Evolutionary conservation across 345 rosid genomes (phyloP).

Genomic region (Moricandia moricandioides): DNA sequence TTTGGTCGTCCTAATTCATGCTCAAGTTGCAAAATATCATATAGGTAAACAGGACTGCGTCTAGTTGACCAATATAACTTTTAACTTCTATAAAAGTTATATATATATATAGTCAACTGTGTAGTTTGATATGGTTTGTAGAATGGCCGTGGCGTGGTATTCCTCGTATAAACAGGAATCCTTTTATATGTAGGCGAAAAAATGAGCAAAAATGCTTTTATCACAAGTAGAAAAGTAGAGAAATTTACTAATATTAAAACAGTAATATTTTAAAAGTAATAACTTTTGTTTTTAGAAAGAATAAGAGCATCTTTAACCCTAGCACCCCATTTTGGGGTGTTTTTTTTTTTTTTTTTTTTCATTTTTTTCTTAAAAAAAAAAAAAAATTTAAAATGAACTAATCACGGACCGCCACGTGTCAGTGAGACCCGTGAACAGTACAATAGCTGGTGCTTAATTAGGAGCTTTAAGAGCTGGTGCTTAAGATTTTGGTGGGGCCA

Average conservation of each 20-base stretch:
- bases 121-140: not conserved
- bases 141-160: not conserved
- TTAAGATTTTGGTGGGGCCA: no score
- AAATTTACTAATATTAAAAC: not conserved
- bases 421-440: no score
- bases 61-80: constrained; percentile 13
- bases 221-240: constrained; percentile 1
- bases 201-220: not conserved
- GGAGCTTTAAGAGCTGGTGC: no score
- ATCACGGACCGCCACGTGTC: no score
- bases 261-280: not conserved
- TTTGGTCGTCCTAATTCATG: not conserved
- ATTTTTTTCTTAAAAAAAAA: no score
- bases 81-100: not conserved
- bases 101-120: not conserved
- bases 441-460: no score
- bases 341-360: no score
- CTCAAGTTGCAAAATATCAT: not conserved
- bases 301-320: no score
- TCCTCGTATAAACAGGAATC: not conserved
- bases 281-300: not conserved
- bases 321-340: no score
- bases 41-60: constrained; percentile 8
- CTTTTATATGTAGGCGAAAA: not conserved
- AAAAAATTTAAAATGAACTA: no score